phyloP scores from a whole-genome alignment of 306 rosid genomes.

The Senna siamea region DNA sequence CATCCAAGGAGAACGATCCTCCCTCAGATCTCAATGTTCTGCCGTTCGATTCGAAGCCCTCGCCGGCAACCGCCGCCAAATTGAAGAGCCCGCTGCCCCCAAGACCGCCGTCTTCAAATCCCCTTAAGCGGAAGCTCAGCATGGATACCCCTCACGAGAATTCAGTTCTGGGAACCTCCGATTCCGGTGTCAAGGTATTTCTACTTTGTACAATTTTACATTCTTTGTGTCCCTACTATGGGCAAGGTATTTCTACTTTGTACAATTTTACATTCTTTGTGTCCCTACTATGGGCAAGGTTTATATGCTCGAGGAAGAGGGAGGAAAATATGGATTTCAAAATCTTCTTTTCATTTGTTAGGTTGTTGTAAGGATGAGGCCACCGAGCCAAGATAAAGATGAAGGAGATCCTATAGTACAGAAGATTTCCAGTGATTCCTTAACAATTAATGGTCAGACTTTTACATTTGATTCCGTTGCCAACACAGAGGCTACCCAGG shows the following conservation, averaged over 20 bases:
- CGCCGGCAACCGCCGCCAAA: constrained; percentile 57
- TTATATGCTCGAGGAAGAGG: background rate
- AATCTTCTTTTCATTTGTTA: constrained; percentile 17
- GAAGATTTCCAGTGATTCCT: constrained; percentile 69
- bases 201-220: background rate
- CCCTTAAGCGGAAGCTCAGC: constrained; percentile 89
- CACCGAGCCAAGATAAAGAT: constrained; percentile 62
- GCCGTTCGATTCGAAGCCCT: constrained; percentile 52
- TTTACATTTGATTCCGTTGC: constrained; percentile 95
- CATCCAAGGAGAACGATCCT: constrained; percentile 79
- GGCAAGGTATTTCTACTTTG: constrained; percentile 52
- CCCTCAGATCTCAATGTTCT: constrained; percentile 66
- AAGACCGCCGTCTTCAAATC: constrained; percentile 82
- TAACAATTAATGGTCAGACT: constrained; percentile 79
- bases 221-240: background rate
- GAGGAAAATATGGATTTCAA: background rate
- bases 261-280: background rate
- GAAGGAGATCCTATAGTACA: constrained; percentile 83
- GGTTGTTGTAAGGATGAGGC: constrained; percentile 95
- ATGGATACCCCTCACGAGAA: constrained; percentile 57
- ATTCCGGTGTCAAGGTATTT: constrained; percentile 92
- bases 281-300: background rate
- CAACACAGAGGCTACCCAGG: constrained; percentile 86
- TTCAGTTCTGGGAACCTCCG: constrained; percentile 54
- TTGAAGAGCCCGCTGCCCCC: constrained; percentile 84